Percentiles rank a stretch among this genome's conserved stretches.
Evolutionary conservation across 1,139 yeast species (phyloP).

Genomic region (Geotrichum reessii): DNA sequence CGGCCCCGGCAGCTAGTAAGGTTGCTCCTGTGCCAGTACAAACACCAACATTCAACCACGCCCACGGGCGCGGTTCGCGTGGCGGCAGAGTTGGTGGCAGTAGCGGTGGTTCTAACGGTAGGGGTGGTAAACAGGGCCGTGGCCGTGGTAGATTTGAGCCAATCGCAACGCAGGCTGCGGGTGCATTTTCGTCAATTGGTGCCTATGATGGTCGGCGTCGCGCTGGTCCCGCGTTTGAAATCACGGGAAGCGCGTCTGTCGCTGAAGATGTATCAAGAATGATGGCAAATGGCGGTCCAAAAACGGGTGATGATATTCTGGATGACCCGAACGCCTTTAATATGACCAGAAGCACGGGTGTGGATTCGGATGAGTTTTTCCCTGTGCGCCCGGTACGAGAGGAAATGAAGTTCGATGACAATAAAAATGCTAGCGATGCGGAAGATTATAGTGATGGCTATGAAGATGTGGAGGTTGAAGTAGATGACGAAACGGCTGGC

Average conservation of each 20-base stretch:
- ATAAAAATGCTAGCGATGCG: not conserved
- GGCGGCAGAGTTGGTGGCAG: slow-evolving; percentile 22
- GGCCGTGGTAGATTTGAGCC: slow-evolving; percentile 33
- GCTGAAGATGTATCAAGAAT: slow-evolving; percentile 6
- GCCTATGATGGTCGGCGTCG: slow-evolving; percentile 13
- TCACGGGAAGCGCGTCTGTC: not conserved
- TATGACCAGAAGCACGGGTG: slow-evolving; percentile 16
- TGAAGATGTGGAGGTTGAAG: slow-evolving; percentile 11
- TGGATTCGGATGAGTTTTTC: slow-evolving; percentile 15
- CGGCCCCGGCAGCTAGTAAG: slow-evolving; percentile 50
- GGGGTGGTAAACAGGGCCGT: slow-evolving; percentile 15
- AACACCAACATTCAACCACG: slow-evolving; percentile 9
- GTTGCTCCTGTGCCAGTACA: slow-evolving; percentile 35
- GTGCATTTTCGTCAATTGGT: slow-evolving; percentile 34
- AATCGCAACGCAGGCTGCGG: slow-evolving; percentile 31
- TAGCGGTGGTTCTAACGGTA: slow-evolving; percentile 16
- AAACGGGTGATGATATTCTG: slow-evolving; percentile 3
- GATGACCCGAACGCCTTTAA: slow-evolving; percentile 14
- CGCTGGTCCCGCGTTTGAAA: slow-evolving; percentile 16
- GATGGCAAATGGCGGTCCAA: not conserved
- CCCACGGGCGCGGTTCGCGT: slow-evolving; percentile 17
- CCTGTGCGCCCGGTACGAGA: slow-evolving; percentile 17
- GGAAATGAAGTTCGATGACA: slow-evolving; percentile 2
- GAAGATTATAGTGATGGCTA: slow-evolving; percentile 20
- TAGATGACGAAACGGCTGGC: slow-evolving; percentile 4